Conservation (phyloP, 2,329 filamentous ascomycete genomes). For the Endothia cerciana region DNA sequence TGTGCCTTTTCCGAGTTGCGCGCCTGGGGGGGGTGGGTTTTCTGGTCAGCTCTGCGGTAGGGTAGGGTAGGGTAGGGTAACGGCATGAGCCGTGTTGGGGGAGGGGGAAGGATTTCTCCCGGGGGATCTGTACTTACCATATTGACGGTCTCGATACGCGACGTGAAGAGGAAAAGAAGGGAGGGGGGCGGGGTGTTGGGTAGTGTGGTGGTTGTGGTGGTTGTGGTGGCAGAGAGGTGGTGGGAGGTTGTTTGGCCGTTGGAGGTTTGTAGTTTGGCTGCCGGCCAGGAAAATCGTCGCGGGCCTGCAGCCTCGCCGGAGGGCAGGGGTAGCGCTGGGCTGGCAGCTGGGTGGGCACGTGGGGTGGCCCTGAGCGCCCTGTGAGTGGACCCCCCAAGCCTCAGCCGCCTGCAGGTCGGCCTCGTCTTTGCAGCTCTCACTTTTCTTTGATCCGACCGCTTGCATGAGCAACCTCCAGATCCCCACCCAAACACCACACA, state of each 20-base stretch:
- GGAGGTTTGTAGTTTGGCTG: background rate
- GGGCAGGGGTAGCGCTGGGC: background rate
- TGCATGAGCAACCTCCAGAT: background rate
- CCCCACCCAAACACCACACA: background rate
- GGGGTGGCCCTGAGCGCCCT: too few species aligned
- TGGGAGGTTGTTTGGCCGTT: background rate
- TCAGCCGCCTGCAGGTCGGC: slow-evolving; percentile 1
- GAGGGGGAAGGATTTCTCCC: too few species aligned
- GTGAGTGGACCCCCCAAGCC: background rate
- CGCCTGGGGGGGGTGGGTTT: slow-evolving; percentile 62
- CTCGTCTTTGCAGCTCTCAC: background rate
- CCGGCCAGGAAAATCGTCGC: background rate
- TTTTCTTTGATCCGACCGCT: background rate
- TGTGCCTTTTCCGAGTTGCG: slow-evolving; percentile 98
- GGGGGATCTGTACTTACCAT: slow-evolving; percentile 23
- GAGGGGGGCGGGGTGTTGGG: too few species aligned
- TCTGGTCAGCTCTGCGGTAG: too few species aligned
- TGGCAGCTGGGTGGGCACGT: background rate
- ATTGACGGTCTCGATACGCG: slow-evolving; percentile 13
- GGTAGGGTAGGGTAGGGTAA: too few species aligned
- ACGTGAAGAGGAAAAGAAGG: background rate
- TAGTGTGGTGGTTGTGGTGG: background rate
- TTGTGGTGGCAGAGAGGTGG: background rate
- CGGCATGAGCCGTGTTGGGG: too few species aligned
- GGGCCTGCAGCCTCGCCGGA: background rate